Base-by-base conservation (phyloP, 176 grass and related monocot species). In the Rhipidocladum racemiflorum region DNA sequence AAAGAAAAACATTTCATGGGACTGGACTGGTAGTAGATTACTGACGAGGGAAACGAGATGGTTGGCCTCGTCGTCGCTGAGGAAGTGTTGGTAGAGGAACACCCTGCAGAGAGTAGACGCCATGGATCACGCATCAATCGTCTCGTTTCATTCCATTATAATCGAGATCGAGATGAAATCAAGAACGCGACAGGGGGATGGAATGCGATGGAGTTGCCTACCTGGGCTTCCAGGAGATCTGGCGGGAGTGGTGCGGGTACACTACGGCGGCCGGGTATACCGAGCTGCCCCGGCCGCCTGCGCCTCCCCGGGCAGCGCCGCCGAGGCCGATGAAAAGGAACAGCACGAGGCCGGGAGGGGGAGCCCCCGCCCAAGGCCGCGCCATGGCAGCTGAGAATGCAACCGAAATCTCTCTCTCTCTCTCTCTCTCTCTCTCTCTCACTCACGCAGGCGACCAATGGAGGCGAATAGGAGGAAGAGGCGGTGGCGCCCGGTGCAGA, bases 221-320 rank as follows among this genome's bases (percentile, higher is more conserved):
- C 96, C 96, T 91, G 78, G 96, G 96, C 42, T 91, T 90, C 79
- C 82, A 93, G 20, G 96, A 99, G 85, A 99, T 87, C 89, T 90
- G 90, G 49, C 72, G 87, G 66, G 92, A 91, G 86, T 88, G 88
- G 30, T 86, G 80, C 21, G 92, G 92, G 80, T 93, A 72, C 8
- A 95, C 79, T 20, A 93, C 71, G 40, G 62, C 8, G 29, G 81
- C 59, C 34, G 84, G 75, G 57, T 86, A 89, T 30, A 85, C 87
- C 18, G 78, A 83, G 83, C 53, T 86, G 0, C 88, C 88, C 78
- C 61, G 85, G 11, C 20, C 40, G 2, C 59, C 54, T 6, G 24
- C 67, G 7, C 30, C 51, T 5, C 23, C 78, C 3, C 50, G 48
- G 8, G 59, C 65, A 28, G 73, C 78, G 66, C 27, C 7, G 72